Percentiles rank a stretch among this genome's conserved stretches.
phyloP scores from a whole-genome alignment of 176 grass and related monocot genomes.

The Panicum miliaceum region DNA sequence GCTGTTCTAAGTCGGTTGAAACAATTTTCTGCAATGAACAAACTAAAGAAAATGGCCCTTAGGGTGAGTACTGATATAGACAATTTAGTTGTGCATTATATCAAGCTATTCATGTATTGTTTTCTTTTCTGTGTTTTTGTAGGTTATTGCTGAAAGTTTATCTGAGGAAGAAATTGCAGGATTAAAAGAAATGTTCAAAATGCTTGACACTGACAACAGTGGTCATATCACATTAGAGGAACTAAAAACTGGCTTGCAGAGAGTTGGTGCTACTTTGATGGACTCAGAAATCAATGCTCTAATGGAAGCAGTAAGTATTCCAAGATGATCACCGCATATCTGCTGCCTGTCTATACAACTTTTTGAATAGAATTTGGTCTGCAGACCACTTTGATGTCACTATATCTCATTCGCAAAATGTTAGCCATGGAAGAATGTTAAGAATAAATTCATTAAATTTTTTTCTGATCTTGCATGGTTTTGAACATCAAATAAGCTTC shows the following conservation, averaged over 20 bases:
- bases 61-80: conserved; percentile 52
- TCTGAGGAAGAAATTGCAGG: conserved; percentile 88
- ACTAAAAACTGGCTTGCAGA: conserved; percentile 64
- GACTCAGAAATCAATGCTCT: conserved; percentile 78
- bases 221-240: conserved; percentile 79
- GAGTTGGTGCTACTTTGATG: conserved; percentile 75
- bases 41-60: conserved; percentile 83
- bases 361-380: neutral
- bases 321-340: neutral
- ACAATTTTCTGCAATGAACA: conserved; percentile 91
- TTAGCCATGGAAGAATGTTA: conserved; percentile 5
- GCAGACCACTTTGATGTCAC: neutral
- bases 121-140: conserved; percentile 9
- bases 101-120: neutral
- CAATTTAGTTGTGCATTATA: conserved; percentile 12
- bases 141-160: conserved; percentile 82
- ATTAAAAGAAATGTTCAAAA: conserved; percentile 86
- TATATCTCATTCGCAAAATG: neutral
- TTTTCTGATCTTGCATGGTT: neutral
- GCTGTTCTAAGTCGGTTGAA: conserved; percentile 72
- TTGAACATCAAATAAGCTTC: neutral
- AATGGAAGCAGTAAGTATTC: conserved; percentile 73
- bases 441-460: neutral
- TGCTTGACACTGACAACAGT: conserved; percentile 77
- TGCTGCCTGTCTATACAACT: neutral